phyloP scores from a whole-genome alignment of 306 rosid genomes.

The Quercus gilva region DNA sequence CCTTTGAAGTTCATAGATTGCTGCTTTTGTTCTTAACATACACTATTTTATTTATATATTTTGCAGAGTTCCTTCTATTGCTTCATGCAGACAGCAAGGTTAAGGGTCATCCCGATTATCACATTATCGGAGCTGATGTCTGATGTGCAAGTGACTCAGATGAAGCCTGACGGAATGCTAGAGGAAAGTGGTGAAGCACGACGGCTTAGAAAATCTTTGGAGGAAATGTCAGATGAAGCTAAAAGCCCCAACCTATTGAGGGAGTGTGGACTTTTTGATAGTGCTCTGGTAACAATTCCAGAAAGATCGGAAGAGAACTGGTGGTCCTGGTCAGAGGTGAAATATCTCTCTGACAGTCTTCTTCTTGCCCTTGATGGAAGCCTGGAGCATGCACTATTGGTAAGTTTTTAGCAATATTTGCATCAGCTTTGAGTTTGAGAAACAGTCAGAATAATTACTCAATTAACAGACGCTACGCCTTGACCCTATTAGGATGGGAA shows the following conservation, averaged over 20 bases:
- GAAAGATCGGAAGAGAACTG: conserved; percentile 62
- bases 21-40: conserved; percentile 9
- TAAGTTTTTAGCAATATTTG: conserved; percentile 38
- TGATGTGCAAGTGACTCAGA: no score
- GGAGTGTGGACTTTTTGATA: conserved; percentile 77
- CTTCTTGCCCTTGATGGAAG: conserved; percentile 96
- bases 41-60: conserved; percentile 20
- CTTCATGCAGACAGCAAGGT: conserved; percentile 88
- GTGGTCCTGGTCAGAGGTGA: conserved; percentile 95
- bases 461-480: background rate
- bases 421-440: background rate
- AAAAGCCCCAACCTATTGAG: conserved; percentile 58
- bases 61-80: conserved; percentile 90
- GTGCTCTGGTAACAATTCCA: conserved; percentile 60
- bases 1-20: conserved; percentile 12
- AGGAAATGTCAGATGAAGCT: conserved; percentile 77
- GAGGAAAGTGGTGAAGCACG: conserved; percentile 99
- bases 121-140: conserved; percentile 94
- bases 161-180: no score
- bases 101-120: conserved; percentile 94
- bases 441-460: background rate
- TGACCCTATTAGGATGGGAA: background rate
- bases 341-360: conserved; percentile 82
- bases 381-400: conserved; percentile 92
- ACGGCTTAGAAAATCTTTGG: conserved; percentile 81